Percentiles rank a stretch among this genome's conserved stretches.
Evolutionary conservation across 1,284 basidiomycete species (phyloP).

Genomic region (Ganoderma leucocontextum): DNA sequence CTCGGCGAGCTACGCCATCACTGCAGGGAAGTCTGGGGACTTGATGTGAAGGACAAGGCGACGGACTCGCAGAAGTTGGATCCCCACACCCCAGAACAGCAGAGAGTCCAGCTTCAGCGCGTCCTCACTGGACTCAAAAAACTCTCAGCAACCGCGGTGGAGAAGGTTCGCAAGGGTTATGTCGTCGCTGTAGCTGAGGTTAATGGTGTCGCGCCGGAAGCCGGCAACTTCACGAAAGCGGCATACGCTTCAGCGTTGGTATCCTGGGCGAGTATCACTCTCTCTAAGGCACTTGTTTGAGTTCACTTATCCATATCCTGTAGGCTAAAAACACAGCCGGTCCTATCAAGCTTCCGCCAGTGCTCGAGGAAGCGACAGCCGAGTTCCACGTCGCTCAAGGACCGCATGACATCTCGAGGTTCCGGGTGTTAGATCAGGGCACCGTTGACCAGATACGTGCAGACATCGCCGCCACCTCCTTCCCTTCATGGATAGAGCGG

Average conservation of each 20-base stretch:
- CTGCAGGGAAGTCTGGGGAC: slow-evolving; percentile 14
- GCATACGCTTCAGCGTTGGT: background rate
- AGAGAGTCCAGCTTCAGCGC: background rate
- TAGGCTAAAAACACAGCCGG: background rate
- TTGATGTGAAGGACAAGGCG: background rate
- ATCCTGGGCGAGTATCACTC: background rate
- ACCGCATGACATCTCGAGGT: background rate
- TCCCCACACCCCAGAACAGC: slow-evolving; percentile 1
- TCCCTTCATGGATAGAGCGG: slow-evolving; percentile 43
- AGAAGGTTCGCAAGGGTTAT: background rate
- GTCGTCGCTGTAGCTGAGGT: background rate
- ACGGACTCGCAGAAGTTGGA: background rate
- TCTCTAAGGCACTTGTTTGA: too few species aligned
- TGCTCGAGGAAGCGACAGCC: background rate
- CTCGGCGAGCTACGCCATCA: slow-evolving; percentile 18
- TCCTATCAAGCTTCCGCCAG: background rate
- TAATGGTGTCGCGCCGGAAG: background rate
- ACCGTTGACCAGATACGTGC: slow-evolving; percentile 34
- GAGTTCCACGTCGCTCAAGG: slow-evolving; percentile 4
- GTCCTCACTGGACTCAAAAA: background rate
- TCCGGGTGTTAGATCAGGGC: slow-evolving; percentile 15
- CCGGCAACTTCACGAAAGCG: background rate
- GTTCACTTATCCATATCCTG: too few species aligned
- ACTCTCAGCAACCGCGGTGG: background rate
- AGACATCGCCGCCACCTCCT: slow-evolving; percentile 39